Conservation (phyloP, 2,329 filamentous ascomycete species). For the Arthrinium puccinioides region DNA sequence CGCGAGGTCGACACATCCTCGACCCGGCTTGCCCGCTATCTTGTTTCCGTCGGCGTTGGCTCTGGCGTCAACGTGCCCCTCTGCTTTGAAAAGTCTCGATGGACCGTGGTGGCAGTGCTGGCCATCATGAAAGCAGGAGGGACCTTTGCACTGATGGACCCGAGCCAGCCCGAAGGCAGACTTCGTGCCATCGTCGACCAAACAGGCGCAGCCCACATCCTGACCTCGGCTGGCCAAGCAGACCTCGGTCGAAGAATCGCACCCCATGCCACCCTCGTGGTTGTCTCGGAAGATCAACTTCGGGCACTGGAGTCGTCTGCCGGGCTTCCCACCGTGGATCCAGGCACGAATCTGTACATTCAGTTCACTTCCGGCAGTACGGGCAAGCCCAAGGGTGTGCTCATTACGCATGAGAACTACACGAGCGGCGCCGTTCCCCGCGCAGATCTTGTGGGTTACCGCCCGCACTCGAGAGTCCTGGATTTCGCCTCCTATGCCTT, state of each 20-base stretch:
- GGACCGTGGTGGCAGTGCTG: slow-evolving; percentile 24
- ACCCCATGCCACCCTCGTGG: slow-evolving; percentile 22
- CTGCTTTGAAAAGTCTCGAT: slow-evolving; percentile 27
- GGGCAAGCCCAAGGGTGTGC: slow-evolving; percentile 7
- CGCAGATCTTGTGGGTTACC: slow-evolving; percentile 36
- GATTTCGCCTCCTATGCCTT: slow-evolving; percentile 8
- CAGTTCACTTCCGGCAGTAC: slow-evolving; percentile 8
- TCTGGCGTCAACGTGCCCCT: slow-evolving; percentile 25
- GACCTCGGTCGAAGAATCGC: slow-evolving; percentile 29
- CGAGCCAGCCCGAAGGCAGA: slow-evolving; percentile 1
- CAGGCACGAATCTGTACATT: slow-evolving; percentile 35
- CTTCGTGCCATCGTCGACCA: slow-evolving; percentile 5
- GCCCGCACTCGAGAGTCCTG: slow-evolving; percentile 34
- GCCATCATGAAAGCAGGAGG: slow-evolving; percentile 26
- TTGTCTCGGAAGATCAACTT: slow-evolving; percentile 21
- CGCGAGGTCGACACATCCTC: slow-evolving; percentile 17
- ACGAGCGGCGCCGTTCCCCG: slow-evolving; percentile 31
- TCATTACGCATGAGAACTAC: slow-evolving; percentile 5
- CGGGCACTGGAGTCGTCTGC: slow-evolving; percentile 10
- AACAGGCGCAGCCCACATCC: slow-evolving; percentile 12
- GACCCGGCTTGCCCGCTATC: slow-evolving; percentile 13
- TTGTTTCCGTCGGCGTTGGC: slow-evolving; percentile 24
- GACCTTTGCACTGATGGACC: slow-evolving; percentile 15
- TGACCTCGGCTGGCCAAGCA: slow-evolving; percentile 30
- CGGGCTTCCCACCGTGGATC: slow-evolving; percentile 28